Evolutionary conservation across 805 yeast genomes (phyloP).

Genomic region (Debaryomyces tyrocola): DNA sequence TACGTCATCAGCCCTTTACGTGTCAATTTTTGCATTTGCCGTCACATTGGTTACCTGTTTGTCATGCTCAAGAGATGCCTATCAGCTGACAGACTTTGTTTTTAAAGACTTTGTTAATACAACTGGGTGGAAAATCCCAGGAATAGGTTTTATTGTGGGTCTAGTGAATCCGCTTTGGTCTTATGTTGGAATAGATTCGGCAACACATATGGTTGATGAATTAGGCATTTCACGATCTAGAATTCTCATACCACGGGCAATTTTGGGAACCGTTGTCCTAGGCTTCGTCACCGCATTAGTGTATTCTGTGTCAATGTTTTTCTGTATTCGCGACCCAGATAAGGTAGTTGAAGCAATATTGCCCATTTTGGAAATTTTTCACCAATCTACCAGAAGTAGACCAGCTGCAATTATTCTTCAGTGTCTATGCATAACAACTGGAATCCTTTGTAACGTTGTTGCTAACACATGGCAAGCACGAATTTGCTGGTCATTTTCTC

Average conservation of each 20-base stretch:
- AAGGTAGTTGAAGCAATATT: conserved; percentile 30
- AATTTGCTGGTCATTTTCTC: conserved; percentile 43
- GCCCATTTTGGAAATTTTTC: conserved; percentile 41
- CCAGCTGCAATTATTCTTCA: conserved; percentile 40
- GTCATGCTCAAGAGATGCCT: conserved; percentile 35
- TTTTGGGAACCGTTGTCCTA: conserved; percentile 40
- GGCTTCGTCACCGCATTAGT: conserved; percentile 40
- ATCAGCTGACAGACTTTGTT: conserved; percentile 26
- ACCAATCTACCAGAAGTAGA: conserved; percentile 36
- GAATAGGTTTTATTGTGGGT: conserved; percentile 39
- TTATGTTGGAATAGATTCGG: conserved; percentile 41
- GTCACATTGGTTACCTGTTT: conserved; percentile 39
- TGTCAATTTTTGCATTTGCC: conserved; percentile 33
- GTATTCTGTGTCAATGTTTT: conserved; percentile 42
- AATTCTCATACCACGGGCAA: conserved; percentile 39
- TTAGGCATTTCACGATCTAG: conserved; percentile 36
- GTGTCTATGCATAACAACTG: conserved; percentile 33
- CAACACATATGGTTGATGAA: conserved; percentile 40
- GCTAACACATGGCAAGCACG: conserved; percentile 47
- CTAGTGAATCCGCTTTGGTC: conserved; percentile 39
- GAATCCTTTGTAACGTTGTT: conserved; percentile 38
- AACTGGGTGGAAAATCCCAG: conserved; percentile 31
- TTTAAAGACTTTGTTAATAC: conserved; percentile 19
- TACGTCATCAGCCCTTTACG: conserved; percentile 35
- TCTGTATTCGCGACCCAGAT: conserved; percentile 32